phyloP scores from a whole-genome alignment of 2,329 filamentous ascomycete genomes.

The Pestalotiopsis fici region DNA sequence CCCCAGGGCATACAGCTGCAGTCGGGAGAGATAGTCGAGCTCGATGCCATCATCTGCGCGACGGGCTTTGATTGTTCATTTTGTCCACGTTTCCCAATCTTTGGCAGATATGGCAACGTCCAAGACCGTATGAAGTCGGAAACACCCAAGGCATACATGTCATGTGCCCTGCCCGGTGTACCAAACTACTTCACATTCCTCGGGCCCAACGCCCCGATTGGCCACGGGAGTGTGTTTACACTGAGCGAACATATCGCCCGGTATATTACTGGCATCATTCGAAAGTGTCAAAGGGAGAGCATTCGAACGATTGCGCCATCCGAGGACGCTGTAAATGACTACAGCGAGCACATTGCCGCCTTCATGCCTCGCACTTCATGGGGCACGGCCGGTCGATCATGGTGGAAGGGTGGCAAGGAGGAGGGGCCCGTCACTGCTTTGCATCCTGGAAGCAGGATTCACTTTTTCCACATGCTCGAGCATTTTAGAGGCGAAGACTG shows the following conservation, averaged over 20 bases:
- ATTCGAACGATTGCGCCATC: conserved; percentile 48
- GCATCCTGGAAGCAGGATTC: conserved; percentile 51
- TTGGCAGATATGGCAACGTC: conserved; percentile 51
- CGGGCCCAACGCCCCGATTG: conserved; percentile 53
- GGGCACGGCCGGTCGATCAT: conserved; percentile 46
- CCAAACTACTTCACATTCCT: conserved; percentile 59
- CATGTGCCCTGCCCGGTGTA: conserved; percentile 49
- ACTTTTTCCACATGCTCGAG: conserved; percentile 56
- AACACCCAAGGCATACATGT: conserved; percentile 53
- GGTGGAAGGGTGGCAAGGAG: conserved; percentile 49
- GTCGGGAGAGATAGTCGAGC: conserved; percentile 47
- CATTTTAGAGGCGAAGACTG: conserved; percentile 52
- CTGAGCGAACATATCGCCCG: conserved; percentile 51
- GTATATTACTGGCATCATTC: conserved; percentile 50
- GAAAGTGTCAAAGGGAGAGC: conserved; percentile 50
- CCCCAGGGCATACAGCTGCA: conserved; percentile 48
- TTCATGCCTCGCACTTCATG: conserved; percentile 58
- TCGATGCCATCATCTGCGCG: conserved; percentile 60
- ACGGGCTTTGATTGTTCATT: conserved; percentile 59
- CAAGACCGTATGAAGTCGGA: conserved; percentile 47
- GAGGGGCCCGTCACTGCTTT: conserved; percentile 49
- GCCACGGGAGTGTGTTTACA: conserved; percentile 52
- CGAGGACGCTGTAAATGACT: conserved; percentile 49
- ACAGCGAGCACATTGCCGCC: conserved; percentile 45
- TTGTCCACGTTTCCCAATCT: conserved; percentile 50